A percentile compares a stretch with the other conserved stretches of the same genome.
phyloP scores from a whole-genome alignment of 2,329 filamentous ascomycete species.

The Diaporthe batatas region DNA sequence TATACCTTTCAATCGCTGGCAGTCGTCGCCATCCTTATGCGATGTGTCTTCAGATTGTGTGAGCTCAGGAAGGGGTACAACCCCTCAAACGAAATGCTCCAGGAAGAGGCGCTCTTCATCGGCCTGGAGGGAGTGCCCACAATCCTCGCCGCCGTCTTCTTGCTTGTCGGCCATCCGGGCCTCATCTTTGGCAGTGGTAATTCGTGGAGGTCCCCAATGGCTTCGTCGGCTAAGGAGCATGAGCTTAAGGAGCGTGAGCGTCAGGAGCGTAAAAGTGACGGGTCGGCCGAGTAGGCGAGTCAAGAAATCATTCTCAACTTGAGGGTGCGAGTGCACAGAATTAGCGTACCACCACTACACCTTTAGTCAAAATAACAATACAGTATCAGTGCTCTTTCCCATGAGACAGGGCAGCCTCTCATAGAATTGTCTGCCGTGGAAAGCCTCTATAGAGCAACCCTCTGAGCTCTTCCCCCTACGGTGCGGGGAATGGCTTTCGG shows the following conservation, averaged over 20 bases:
- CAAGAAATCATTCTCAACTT: not conserved
- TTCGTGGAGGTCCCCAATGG: conserved; percentile 1
- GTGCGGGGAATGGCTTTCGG: too few species aligned
- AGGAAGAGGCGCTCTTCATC: conserved; percentile 42
- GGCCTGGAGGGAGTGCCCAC: conserved; percentile 41
- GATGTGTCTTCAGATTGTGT: conserved; percentile 73
- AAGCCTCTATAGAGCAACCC: too few species aligned
- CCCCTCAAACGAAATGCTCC: conserved; percentile 57
- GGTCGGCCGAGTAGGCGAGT: not conserved
- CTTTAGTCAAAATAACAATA: too few species aligned
- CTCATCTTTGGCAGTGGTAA: conserved; percentile 26
- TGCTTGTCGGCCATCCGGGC: conserved; percentile 40
- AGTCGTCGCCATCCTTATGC: conserved; percentile 70
- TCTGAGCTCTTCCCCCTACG: too few species aligned
- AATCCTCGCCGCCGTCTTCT: conserved; percentile 25
- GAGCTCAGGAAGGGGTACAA: conserved; percentile 76
- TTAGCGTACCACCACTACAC: too few species aligned
- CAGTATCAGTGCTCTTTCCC: too few species aligned
- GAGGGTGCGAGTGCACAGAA: too few species aligned
- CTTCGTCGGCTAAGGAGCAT: not conserved
- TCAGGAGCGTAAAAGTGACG: not conserved
- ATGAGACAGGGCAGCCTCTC: too few species aligned
- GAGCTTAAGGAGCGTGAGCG: not conserved
- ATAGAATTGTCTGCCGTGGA: too few species aligned
- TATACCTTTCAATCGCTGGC: conserved; percentile 64